Evolutionary conservation across 305 asterid species (phyloP).

Genomic region (Caryopteris hybrid): DNA sequence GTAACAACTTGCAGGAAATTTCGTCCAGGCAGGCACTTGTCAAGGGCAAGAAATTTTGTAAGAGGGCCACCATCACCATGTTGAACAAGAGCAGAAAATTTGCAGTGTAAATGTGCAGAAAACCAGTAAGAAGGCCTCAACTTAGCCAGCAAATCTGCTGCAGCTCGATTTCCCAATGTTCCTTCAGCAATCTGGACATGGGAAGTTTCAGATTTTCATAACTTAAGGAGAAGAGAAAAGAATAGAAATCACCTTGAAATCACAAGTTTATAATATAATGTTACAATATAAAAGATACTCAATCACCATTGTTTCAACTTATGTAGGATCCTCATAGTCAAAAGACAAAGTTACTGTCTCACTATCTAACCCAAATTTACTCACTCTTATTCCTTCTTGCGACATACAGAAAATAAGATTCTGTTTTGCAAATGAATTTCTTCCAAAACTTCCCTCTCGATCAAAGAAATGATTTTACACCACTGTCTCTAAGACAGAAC

Average conservation of each 20-base stretch:
- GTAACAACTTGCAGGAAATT: conserved; percentile 71
- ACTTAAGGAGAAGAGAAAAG: background rate
- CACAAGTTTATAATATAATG: background rate
- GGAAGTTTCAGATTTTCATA: conserved; percentile 9
- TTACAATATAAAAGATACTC: background rate
- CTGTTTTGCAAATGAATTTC: background rate
- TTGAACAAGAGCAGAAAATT: conserved; percentile 90
- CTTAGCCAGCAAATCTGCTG: conserved; percentile 72
- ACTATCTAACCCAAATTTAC: background rate
- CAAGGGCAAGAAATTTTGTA: conserved; percentile 94
- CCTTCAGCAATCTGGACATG: conserved; percentile 58
- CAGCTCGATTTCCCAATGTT: conserved; percentile 85
- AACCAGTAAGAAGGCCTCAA: conserved; percentile 90
- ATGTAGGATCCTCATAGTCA: background rate
- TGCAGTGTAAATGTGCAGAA: conserved; percentile 97
- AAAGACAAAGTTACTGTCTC: background rate
- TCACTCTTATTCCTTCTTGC: background rate
- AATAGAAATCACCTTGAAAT: background rate
- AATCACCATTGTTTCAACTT: background rate
- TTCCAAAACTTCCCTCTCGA: background rate
- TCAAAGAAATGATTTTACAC: background rate
- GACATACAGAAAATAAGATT: background rate
- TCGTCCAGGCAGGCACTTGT: conserved; percentile 85
- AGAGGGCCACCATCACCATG: conserved; percentile 65
- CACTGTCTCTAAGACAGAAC: background rate